These are phyloP conservation scores for Penicillium crustosum DNA, from an alignment of 2,329 filamentous ascomycete genomes.

Conservation along the genomic window DNA sequence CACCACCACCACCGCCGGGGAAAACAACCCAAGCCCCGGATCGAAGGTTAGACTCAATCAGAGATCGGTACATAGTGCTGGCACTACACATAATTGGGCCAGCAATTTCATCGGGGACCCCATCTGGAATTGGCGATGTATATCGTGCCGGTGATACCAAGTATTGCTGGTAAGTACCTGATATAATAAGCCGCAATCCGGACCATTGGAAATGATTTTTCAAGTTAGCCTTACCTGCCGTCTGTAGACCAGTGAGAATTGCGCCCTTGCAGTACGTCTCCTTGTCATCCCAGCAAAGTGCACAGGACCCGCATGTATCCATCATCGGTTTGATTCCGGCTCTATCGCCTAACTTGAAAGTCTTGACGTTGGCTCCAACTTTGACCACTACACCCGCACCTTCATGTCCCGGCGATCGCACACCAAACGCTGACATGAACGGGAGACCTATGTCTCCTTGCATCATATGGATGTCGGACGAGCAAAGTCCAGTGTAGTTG, in stretches of 20 bases:
- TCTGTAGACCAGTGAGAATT: slow-evolving; percentile 45
- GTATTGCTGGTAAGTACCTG: slow-evolving; percentile 61
- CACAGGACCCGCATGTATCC: slow-evolving; percentile 54
- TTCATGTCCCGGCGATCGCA: slow-evolving; percentile 54
- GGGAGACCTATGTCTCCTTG: slow-evolving; percentile 52
- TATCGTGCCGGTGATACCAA: slow-evolving; percentile 56
- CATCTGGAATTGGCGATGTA: slow-evolving; percentile 56
- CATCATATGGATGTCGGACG: slow-evolving; percentile 60
- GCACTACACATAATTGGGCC: slow-evolving; percentile 62
- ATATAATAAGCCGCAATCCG: neutral
- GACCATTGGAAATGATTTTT: neutral
- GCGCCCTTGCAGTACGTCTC: slow-evolving; percentile 49
- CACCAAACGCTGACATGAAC: slow-evolving; percentile 48
- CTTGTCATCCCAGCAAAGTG: slow-evolving; percentile 52
- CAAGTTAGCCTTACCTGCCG: slow-evolving; percentile 30
- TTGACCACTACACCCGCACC: slow-evolving; percentile 60
- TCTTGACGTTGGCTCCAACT: slow-evolving; percentile 54
- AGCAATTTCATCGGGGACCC: slow-evolving; percentile 55
- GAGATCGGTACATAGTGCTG: slow-evolving; percentile 58
- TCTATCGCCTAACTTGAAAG: slow-evolving; percentile 55
- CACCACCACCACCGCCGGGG: slow-evolving; percentile 50
- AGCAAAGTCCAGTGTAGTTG: slow-evolving; percentile 60
- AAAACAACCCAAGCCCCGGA: slow-evolving; percentile 54
- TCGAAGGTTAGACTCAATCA: slow-evolving; percentile 52
- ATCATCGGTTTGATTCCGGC: slow-evolving; percentile 54